Percentiles rank a stretch among this genome's conserved stretches.
These are phyloP conservation scores for Albizia julibrissin DNA, from an alignment of 306 rosid genomes.

Conservation along the genomic window DNA sequence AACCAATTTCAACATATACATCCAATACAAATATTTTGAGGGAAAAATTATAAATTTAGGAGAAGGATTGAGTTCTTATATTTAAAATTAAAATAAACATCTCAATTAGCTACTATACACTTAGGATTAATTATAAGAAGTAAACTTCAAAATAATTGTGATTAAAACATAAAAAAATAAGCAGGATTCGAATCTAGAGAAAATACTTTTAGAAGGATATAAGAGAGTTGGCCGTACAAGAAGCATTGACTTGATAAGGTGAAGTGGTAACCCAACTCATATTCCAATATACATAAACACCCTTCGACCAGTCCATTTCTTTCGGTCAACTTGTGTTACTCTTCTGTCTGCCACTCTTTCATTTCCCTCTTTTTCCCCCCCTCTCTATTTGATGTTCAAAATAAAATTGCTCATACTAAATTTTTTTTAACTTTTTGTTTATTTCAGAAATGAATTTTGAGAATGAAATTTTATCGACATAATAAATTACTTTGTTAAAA, in stretches of 20 bases:
- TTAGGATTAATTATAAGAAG: neutral
- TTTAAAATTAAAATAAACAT: too few species aligned
- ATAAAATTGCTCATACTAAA: neutral
- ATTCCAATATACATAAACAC: neutral
- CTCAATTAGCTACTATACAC: neutral
- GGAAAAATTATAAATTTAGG: too few species aligned
- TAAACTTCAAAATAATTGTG: neutral
- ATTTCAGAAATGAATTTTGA: neutral
- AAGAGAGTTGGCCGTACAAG: neutral
- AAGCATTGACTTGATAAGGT: neutral
- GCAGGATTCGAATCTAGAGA: neutral
- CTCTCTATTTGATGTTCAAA: neutral
- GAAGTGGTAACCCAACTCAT: constrained; percentile 18
- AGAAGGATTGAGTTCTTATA: too few species aligned
- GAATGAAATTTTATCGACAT: neutral
- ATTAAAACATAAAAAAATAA: neutral
- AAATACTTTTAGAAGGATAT: neutral
- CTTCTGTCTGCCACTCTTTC: constrained; percentile 15
- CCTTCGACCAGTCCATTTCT: neutral
- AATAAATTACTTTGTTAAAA: neutral
- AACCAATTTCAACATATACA: too few species aligned
- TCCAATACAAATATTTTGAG: too few species aligned
- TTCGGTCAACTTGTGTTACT: neutral
- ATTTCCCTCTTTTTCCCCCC: neutral
- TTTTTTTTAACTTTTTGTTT: neutral